Evolutionary conservation across 768 basidiomycete genomes (phyloP).

Genomic region (Cystobasidium ongulense): DNA sequence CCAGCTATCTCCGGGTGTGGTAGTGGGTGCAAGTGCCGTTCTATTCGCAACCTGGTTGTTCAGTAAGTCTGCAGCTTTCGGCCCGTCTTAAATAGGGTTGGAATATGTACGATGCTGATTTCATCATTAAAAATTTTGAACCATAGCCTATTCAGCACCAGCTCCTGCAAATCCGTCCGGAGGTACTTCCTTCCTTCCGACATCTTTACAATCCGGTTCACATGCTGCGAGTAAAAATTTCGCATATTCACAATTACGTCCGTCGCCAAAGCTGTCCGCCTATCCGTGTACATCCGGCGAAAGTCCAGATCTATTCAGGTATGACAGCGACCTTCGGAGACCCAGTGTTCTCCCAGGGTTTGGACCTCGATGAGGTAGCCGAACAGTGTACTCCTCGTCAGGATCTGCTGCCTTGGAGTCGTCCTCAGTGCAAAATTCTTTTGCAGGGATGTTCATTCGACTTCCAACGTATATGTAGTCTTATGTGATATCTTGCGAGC

Average conservation of each 20-base stretch:
- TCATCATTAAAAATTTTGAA: background rate
- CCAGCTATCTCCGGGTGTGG: conserved; percentile 36
- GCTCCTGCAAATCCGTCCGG: background rate
- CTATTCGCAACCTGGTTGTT: conserved; percentile 35
- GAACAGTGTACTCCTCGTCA: no score
- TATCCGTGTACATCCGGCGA: background rate
- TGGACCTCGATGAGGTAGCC: background rate
- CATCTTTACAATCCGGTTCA: background rate
- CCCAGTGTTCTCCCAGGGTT: background rate
- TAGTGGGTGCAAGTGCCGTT: conserved; percentile 35
- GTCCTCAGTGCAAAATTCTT: no score
- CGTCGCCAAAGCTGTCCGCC: background rate
- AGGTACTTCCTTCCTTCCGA: background rate
- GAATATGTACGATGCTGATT: background rate
- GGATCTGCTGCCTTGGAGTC: no score
- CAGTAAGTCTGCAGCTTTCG: background rate
- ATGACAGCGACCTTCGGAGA: background rate
- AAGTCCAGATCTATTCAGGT: background rate
- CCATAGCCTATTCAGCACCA: background rate
- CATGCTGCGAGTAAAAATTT: background rate
- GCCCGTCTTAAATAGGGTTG: background rate
- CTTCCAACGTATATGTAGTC: no score
- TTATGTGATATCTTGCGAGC: no score
- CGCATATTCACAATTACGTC: background rate
- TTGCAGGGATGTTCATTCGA: no score